Percentiles rank a stretch among this genome's conserved stretches.
These are phyloP conservation scores for Corchorus capsularis DNA, from an alignment of 345 rosid genomes.

Conservation along the genomic window DNA sequence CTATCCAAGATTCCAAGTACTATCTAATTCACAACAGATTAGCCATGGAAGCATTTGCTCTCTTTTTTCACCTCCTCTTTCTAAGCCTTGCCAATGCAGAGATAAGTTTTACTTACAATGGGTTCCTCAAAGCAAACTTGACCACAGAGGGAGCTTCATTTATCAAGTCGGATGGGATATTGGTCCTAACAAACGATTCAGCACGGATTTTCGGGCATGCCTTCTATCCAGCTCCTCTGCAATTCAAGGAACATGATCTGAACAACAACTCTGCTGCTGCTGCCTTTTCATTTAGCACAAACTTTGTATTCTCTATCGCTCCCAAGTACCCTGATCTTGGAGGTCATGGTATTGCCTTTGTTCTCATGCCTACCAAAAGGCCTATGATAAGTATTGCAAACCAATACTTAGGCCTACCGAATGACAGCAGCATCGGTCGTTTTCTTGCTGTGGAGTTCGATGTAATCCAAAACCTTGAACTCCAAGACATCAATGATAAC, in stretches of 20 bases:
- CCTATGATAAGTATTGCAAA: slow-evolving; percentile 21
- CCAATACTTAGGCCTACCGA: slow-evolving; percentile 40
- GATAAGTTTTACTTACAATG: slow-evolving; percentile 38
- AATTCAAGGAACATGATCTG: slow-evolving; percentile 16
- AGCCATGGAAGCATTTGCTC: not conserved
- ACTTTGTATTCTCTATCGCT: slow-evolving; percentile 41
- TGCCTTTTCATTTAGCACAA: slow-evolving; percentile 35
- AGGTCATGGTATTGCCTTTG: slow-evolving; percentile 47
- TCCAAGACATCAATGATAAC: slow-evolving; percentile 43
- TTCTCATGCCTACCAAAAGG: slow-evolving; percentile 31
- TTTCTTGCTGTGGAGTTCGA: slow-evolving; percentile 45
- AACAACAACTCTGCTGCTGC: not conserved
- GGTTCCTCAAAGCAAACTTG: slow-evolving; percentile 43
- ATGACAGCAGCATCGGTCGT: slow-evolving; percentile 26
- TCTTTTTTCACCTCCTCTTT: slow-evolving; percentile 10
- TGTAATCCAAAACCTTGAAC: slow-evolving; percentile 31
- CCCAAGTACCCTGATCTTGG: slow-evolving; percentile 37
- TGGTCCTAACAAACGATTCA: slow-evolving; percentile 52
- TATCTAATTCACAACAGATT: not conserved
- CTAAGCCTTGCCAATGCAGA: slow-evolving; percentile 12
- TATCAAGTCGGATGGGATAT: slow-evolving; percentile 47
- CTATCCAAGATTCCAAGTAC: not conserved
- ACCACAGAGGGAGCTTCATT: slow-evolving; percentile 35
- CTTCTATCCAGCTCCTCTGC: slow-evolving; percentile 38
- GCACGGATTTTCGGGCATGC: slow-evolving; percentile 41